Conservation (phyloP, 2,329 filamentous ascomycete genomes). For the Curvularia sp. region DNA sequence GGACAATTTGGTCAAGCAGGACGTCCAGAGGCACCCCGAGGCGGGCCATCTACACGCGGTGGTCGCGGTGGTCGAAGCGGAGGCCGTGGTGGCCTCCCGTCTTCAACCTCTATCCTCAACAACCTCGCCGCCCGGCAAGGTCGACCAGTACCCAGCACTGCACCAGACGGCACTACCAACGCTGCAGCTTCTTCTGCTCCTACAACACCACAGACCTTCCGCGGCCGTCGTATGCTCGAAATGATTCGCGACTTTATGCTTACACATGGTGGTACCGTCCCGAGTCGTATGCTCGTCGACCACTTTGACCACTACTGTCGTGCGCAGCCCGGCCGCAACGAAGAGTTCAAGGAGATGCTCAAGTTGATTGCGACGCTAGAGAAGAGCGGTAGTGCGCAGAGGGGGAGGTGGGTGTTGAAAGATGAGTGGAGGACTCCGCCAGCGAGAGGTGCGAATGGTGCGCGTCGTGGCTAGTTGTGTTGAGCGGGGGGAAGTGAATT, state of each 20-base stretch:
- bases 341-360: conserved; percentile 83
- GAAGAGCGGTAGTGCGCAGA: conserved; percentile 56
- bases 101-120: conserved; percentile 52
- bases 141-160: conserved; percentile 21
- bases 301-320: conserved; percentile 85
- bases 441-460: neutral
- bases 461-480: neutral
- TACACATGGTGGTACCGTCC: conserved; percentile 77
- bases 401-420: conserved; percentile 65
- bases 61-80: conserved; percentile 44
- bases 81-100: conserved; percentile 51
- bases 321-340: conserved; percentile 67
- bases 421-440: conserved; percentile 54
- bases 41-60: conserved; percentile 52
- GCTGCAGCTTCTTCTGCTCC: conserved; percentile 1
- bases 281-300: conserved; percentile 85
- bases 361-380: conserved; percentile 77
- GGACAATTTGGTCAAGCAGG: conserved; percentile 81
- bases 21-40: conserved; percentile 56
- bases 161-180: conserved; percentile 7
- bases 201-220: conserved; percentile 34
- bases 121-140: conserved; percentile 54
- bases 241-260: conserved; percentile 79
- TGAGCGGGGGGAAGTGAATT: neutral
- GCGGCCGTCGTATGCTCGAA: conserved; percentile 54